These are phyloP conservation scores for Neurospora terricola DNA, from an alignment of 495 filamentous ascomycete species.

Conservation along the genomic window DNA sequence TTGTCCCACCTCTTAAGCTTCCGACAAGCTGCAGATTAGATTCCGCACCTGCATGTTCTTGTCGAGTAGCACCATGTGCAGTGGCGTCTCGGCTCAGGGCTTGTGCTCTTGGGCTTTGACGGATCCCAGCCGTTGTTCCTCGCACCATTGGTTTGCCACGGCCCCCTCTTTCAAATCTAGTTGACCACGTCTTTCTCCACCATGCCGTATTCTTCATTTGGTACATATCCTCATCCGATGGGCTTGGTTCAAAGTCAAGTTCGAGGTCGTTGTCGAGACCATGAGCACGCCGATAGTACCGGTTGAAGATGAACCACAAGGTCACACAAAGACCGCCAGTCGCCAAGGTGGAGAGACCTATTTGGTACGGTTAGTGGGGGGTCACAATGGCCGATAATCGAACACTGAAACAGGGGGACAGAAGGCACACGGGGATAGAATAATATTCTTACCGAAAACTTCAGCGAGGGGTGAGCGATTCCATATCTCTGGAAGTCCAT, in stretches of 20 bases:
- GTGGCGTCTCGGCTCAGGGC: neutral
- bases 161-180: neutral
- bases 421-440: neutral
- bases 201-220: neutral
- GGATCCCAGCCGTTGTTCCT: neutral
- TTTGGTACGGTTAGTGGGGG: neutral
- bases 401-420: neutral
- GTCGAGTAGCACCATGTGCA: neutral
- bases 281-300: neutral
- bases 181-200: neutral
- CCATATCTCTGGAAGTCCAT: slow-evolving; percentile 2
- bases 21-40: neutral
- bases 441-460: slow-evolving; percentile 2
- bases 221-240: neutral
- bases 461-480: neutral
- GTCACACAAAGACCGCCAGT: slow-evolving; percentile 2
- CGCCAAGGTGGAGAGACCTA: slow-evolving; percentile 3
- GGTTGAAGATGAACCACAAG: slow-evolving; percentile 5
- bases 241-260: neutral
- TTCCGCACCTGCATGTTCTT: neutral
- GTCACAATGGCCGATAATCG: neutral
- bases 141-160: neutral
- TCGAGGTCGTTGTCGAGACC: neutral
- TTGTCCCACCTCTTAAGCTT: neutral
- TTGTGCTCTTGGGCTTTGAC: neutral